phyloP scores from a whole-genome alignment of 305 asterid genomes.

The Fraxinus baroniana region DNA sequence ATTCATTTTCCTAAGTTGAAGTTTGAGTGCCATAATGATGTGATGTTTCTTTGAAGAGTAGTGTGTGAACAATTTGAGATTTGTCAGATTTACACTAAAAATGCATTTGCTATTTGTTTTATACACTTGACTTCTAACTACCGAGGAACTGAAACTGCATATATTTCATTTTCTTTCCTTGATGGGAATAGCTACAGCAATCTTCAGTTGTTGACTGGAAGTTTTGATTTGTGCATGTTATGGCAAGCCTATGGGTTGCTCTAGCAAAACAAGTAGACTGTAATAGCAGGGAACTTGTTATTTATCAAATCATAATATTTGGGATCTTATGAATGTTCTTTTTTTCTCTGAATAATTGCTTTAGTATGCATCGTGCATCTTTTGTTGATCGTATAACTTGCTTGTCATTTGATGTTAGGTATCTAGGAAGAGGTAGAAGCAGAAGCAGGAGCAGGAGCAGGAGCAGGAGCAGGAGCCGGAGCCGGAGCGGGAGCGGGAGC shows the following conservation, averaged over 20 bases:
- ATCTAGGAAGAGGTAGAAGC: slow-evolving; percentile 20
- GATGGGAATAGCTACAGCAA: neutral
- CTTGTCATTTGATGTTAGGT: slow-evolving; percentile 29
- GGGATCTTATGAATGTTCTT: slow-evolving; percentile 1
- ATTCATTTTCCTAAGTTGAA: slow-evolving; percentile 7
- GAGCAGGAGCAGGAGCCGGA: slow-evolving; percentile 35
- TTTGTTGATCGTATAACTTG: slow-evolving; percentile 14
- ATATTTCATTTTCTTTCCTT: neutral
- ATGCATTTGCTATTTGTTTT: neutral
- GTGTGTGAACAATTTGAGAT: neutral
- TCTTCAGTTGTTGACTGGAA: neutral
- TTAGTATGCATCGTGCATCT: neutral
- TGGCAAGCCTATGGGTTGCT: slow-evolving; percentile 1
- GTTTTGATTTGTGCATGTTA: slow-evolving; percentile 8
- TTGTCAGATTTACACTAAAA: slow-evolving; percentile 17
- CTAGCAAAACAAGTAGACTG: neutral
- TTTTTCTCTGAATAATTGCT: neutral
- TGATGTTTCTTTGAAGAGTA: neutral
- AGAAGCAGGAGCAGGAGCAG: slow-evolving; percentile 33
- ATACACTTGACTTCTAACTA: neutral
- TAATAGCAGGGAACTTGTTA: neutral
- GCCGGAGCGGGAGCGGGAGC: slow-evolving; percentile 31
- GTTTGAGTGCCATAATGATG: neutral
- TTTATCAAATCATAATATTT: slow-evolving; percentile 5
- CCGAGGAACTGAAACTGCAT: neutral